Evolutionary conservation across 2,329 filamentous ascomycete genomes (phyloP), one percentile per base, ranked within the genome.

Genomic region (Aspergillus sp.): DNA sequence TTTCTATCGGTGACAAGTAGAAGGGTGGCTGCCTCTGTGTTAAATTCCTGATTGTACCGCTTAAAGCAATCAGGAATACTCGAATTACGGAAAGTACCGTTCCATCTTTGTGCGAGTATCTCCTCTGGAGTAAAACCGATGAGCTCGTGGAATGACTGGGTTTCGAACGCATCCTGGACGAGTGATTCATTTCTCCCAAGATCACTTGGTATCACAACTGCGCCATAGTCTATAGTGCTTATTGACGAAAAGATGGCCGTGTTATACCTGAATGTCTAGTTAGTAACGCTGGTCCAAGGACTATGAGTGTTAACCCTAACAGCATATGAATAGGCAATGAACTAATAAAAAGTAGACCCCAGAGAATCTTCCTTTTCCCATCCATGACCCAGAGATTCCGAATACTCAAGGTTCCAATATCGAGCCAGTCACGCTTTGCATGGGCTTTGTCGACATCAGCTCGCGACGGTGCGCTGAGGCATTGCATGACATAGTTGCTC

Each of bases 401-500:
- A 2, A 67, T 9, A 51, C 67, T 73, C 1, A 66, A 66, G 1
- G 78, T 62, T 0, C 82, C 80, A 32, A 82, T 76, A 39, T 80
- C 75, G 0, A 83, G 65, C 74, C 75, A 79, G 26, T 64, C 66
- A 2, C 71, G 66, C 42, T 64, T 58, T 0, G 60, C 55, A 67
- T 85, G 83, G 0, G 79, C 79, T 5, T 57, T 60, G 51, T 85
- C 77, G 9, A 84, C 65, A 26, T 84, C 80, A 8, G 64, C 57
- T 24, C 82, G 68, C 0, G 78, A 83, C 0, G 83, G 83, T 1
- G 82, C 75, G 15, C 71, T 76, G 3, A 85, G 66, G 15, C 78
- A 71, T 58, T 85, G 83, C 78, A 83, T 83, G 53, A 74, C 77
- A 57, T 81, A 82, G 62, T 82, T 82, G 47, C 76, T 80, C 2